Conservation (phyloP, 2,329 filamentous ascomycete species). For the Pseudovirgaria hyperparasitica region DNA sequence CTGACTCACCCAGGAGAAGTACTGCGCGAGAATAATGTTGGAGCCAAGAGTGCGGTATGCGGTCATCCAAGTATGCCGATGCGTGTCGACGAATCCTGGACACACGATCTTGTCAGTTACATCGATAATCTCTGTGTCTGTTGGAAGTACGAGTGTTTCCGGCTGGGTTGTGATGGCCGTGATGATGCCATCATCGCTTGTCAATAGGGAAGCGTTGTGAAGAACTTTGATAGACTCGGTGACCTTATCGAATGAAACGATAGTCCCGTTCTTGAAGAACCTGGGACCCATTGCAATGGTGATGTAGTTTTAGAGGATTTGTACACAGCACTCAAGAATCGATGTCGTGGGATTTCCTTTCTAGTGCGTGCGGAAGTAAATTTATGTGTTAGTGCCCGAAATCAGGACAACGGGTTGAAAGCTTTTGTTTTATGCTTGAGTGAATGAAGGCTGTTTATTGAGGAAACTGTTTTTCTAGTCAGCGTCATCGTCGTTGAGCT, state of each 20-base stretch:
- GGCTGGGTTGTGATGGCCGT: constrained; percentile 14
- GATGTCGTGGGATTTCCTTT: too few species aligned
- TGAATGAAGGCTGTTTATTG: too few species aligned
- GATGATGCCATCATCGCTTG: constrained; percentile 26
- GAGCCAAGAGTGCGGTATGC: constrained; percentile 40
- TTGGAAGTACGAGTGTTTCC: constrained; percentile 12
- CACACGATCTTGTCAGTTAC: constrained; percentile 37
- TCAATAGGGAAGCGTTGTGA: constrained; percentile 28
- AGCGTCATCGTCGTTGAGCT: too few species aligned
- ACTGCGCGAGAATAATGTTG: constrained; percentile 39
- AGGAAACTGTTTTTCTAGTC: too few species aligned
- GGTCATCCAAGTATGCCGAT: constrained; percentile 39
- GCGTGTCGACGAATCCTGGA: constrained; percentile 45
- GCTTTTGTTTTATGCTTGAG: too few species aligned
- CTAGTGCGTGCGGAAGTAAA: too few species aligned
- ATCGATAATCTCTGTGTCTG: constrained; percentile 30
- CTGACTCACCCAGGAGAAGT: too few species aligned
- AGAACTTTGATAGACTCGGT: constrained; percentile 24
- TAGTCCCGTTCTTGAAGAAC: constrained; percentile 26
- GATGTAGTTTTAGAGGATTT: too few species aligned
- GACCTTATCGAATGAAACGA: constrained; percentile 27
- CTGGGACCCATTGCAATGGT: too few species aligned
- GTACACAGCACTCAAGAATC: too few species aligned
- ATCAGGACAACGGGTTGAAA: too few species aligned
- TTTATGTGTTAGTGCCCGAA: too few species aligned